phyloP scores from a whole-genome alignment of 2,329 filamentous ascomycete species.

The Ascochyta rabiei region DNA sequence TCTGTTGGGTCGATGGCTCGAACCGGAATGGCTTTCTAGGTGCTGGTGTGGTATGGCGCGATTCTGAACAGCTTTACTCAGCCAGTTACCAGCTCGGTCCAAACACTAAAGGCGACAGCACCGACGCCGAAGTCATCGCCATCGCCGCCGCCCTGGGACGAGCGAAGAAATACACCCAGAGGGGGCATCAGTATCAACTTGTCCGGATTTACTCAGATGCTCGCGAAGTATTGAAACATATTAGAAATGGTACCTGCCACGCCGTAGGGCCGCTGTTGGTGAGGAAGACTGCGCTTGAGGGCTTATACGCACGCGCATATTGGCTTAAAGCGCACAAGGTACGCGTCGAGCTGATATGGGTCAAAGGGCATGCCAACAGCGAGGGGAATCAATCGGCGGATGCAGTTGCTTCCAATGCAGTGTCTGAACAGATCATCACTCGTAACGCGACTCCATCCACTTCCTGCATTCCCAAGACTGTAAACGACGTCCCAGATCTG shows the following conservation, averaged over 20 bases:
- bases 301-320: not conserved
- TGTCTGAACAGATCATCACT: too few relatives aligned
- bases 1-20: constrained; percentile 12
- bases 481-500: not conserved
- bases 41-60: constrained; percentile 10
- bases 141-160: constrained; percentile 12
- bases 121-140: constrained; percentile 14
- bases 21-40: not conserved
- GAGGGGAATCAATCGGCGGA: constrained; percentile 15
- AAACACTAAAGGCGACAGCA: not conserved
- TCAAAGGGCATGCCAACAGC: constrained; percentile 16
- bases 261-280: not conserved
- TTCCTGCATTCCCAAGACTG: too few relatives aligned
- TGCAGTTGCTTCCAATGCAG: not conserved
- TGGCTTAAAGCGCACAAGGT: constrained; percentile 2
- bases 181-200: not conserved
- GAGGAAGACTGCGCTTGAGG: not conserved
- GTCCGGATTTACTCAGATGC: constrained; percentile 17
- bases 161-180: not conserved
- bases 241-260: not conserved
- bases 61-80: not conserved
- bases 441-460: too few relatives aligned
- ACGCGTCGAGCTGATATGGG: constrained; percentile 14
- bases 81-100: not conserved
- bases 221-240: not conserved